Percentiles rank a stretch among this genome's conserved stretches.
Evolutionary conservation across 306 rosid genomes (phyloP).

Genomic region (Begonia fuchsioides): DNA sequence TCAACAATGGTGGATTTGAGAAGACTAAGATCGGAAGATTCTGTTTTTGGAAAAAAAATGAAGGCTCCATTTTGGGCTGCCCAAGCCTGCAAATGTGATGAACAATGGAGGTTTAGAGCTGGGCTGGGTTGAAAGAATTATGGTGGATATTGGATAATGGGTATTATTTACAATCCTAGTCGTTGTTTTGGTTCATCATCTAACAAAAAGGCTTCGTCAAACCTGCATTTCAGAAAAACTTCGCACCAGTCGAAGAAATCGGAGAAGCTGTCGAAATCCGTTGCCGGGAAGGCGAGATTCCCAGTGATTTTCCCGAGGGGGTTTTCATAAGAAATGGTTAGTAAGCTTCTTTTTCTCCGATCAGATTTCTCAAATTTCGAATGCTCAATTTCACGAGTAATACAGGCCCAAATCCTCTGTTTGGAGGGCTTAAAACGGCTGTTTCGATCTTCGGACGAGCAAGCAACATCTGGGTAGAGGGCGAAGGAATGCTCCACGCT

Average conservation of each 20-base stretch:
- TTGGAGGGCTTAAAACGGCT: slow-evolving; percentile 56
- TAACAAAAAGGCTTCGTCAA: background rate
- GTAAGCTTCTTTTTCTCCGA: background rate
- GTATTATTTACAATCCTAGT: too few species aligned
- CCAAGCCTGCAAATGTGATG: too few species aligned
- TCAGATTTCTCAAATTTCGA: background rate
- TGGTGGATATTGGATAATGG: too few species aligned
- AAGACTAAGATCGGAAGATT: too few species aligned
- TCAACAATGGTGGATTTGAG: too few species aligned
- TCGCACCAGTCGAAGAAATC: slow-evolving; percentile 35
- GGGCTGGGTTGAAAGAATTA: too few species aligned
- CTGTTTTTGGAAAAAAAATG: too few species aligned
- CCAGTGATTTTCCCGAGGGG: slow-evolving; percentile 39
- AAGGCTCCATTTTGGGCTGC: too few species aligned
- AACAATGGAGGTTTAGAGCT: too few species aligned
- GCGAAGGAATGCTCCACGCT: slow-evolving; percentile 83
- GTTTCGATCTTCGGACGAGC: slow-evolving; percentile 46
- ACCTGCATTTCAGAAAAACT: slow-evolving; percentile 4
- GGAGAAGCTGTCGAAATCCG: slow-evolving; percentile 19
- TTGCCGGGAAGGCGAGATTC: slow-evolving; percentile 40
- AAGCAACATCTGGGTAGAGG: slow-evolving; percentile 56
- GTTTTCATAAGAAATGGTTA: slow-evolving; percentile 54
- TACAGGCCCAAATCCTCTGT: slow-evolving; percentile 64
- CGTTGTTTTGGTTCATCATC: background rate
- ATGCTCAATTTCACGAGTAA: too few species aligned